Evolutionary conservation across 2,329 filamentous ascomycete genomes (phyloP).

Genomic region (Claviceps paspali): DNA sequence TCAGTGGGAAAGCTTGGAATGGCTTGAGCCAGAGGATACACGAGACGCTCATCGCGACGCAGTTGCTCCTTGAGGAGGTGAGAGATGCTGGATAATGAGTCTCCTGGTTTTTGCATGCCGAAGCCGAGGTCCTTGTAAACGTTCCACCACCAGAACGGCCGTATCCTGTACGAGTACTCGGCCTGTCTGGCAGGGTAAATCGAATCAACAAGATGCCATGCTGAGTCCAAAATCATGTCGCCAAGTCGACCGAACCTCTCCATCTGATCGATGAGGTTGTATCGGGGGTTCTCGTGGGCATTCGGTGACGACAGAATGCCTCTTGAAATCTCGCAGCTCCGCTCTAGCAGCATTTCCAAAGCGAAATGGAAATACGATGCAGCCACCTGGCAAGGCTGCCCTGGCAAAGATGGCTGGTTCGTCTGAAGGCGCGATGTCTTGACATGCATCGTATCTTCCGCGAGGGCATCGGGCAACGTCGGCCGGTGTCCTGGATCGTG

Average conservation of each 20-base stretch:
- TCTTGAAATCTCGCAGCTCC: constrained; percentile 8
- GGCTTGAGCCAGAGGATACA: constrained; percentile 19
- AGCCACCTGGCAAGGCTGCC: constrained; percentile 13
- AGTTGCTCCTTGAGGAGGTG: constrained; percentile 14
- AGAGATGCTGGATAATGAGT: constrained; percentile 15
- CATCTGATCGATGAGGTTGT: constrained; percentile 8
- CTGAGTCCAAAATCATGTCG: constrained; percentile 23
- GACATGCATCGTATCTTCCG: constrained; percentile 16
- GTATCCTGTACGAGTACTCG: constrained; percentile 18
- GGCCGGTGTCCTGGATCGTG: constrained; percentile 13
- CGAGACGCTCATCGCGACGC: constrained; percentile 16
- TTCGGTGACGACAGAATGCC: constrained; percentile 6
- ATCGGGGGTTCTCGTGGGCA: constrained; percentile 2
- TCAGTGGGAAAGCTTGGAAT: constrained; percentile 20
- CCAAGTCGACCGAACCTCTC: constrained; percentile 12
- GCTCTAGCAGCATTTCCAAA: constrained; percentile 10
- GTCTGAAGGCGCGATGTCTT: constrained; percentile 17
- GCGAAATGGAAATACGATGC: constrained; percentile 19
- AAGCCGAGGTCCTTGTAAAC: constrained; percentile 20
- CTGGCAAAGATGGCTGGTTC: constrained; percentile 10
- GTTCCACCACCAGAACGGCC: constrained; percentile 27
- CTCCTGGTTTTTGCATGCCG: constrained; percentile 14
- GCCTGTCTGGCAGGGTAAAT: constrained; percentile 19
- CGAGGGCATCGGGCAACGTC: constrained; percentile 16
- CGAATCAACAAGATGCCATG: constrained; percentile 20